Percentiles rank a stretch among this genome's conserved stretches.
These are phyloP conservation scores for Erucastrum elatum DNA, from an alignment of 345 rosid genomes.

Conservation along the genomic window DNA sequence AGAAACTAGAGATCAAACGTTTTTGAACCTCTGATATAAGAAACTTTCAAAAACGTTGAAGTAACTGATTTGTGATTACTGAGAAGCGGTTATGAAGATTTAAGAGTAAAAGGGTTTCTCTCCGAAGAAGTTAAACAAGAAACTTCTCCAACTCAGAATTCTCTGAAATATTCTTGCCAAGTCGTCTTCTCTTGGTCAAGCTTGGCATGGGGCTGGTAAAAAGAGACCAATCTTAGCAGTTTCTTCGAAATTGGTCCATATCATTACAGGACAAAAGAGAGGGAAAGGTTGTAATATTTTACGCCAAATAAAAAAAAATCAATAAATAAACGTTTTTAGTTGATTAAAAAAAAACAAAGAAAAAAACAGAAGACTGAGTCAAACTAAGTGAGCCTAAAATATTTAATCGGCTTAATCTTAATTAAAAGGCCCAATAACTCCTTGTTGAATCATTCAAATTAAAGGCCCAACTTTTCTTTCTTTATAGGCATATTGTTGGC, in stretches of 20 bases:
- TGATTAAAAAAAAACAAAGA: too few species aligned
- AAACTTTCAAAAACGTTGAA: conserved; percentile 21
- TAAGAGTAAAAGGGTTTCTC: not conserved
- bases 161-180: not conserved
- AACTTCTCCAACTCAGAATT: not conserved
- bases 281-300: conserved; percentile 1
- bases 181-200: conserved; percentile 18
- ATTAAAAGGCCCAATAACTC: not conserved
- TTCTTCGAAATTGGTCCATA: conserved; percentile 27
- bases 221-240: conserved; percentile 22
- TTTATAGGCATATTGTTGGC: not conserved
- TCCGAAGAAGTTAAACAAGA: not conserved
- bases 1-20: conserved; percentile 6
- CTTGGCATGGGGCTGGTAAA: conserved; percentile 16
- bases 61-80: conserved; percentile 7
- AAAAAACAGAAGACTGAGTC: not conserved
- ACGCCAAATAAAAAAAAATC: not conserved
- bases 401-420: not conserved
- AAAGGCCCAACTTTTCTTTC: not conserved
- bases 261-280: conserved; percentile 13
- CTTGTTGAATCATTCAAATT: too few species aligned
- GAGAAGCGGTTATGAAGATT: not conserved
- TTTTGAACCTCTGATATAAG: not conserved
- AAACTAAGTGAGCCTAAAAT: not conserved
- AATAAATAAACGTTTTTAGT: not conserved